Evolutionary conservation across 345 rosid species (phyloP), one percentile per base, ranked within the genome.

Genomic region (Noccaea caerulescens): DNA sequence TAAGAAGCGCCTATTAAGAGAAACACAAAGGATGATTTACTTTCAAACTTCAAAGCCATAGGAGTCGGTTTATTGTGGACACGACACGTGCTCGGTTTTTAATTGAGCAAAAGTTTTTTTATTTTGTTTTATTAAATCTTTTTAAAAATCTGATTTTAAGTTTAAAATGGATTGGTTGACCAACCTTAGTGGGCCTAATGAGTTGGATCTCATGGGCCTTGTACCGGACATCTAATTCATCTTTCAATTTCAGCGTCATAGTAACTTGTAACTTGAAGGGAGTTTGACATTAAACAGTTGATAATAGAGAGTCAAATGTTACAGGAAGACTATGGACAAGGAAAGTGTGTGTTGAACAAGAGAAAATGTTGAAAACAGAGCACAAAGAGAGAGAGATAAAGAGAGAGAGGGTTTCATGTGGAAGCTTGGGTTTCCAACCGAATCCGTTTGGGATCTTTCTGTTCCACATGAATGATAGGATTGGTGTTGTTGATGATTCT

Each of bases 381-480:
- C 33, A 58, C 55, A 75, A 75, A 25, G 37, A 68, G 33, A 57
- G 5, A 36, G 4, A 42, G 5, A 56, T 16, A 32, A n/a, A 14
- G 9, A 58, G 23, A 58, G 23, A 39, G 39, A 10, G 33, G 25
- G 11, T 62, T 54, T 90, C 81, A 88, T 72, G 82, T 81, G 11
- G 78, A 82, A 50, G 90, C 80, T 70, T 83, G 85, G 69, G 84
- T 85, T 80, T 85, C 98, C 79, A 91, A 54, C 44, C 98, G 86
- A 75, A 90, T 86, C 77, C 97, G 85, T 80, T 93, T 93, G 10
- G 96, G 83, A 61, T 82, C 78, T 70, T 82, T 89, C 80, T 87
- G 94, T 66, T 87, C 96, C 23, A 73, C 77, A 72, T 81, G 96
- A 82, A 51, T 58, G 41, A 55, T 62, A 68, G 75, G 64, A 32